Base-by-base conservation (phyloP, 768 basidiomycete genomes). In the Hysterangium stoloniferum region DNA sequence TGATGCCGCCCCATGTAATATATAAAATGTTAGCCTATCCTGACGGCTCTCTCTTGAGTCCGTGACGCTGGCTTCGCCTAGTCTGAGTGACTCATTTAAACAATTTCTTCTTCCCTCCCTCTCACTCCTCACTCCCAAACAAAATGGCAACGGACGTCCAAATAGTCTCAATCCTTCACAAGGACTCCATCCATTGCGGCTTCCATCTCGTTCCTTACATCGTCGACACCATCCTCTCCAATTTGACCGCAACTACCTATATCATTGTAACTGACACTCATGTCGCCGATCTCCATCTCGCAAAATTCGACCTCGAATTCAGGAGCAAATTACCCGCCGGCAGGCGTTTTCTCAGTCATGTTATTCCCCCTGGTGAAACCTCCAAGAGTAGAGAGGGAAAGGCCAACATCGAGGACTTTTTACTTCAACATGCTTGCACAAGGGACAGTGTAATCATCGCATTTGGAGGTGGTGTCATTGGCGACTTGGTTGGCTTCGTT, bases 381-480 rank as follows among this genome's bases (percentile, higher is more conserved):
- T 85, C 88, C 27, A 99, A 99, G 69, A 86, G 83, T 52, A 75
- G 96, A 37, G 77, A 87, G 57, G 89, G 89, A 49, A 98, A 98
- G 66, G 95, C 91, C 2, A 74, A 82, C 52, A 84, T 98, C 58
- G 95, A 98, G 64, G 95, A 99, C 67, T 97, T 84, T 67, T 71
- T 99, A 38, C 72, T 98, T 50, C 71, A 82, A 15, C 80, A 94
- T 59, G 80, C 79, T 64, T 96, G 93, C 62, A 96, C 94, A 2
- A 72, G 96, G 52, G 94, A 95, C 65, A 93, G 87, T 2, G 90
- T 99, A 55, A 73, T 98, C 50, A 68, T 99, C 48, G 95, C 94
- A 0, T 76, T 99, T 20, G 96, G 96, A 28, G 95, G 96, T 29
- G 96, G 96, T 25, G 96, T 99, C 49, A 89, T 99, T 53, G 96